Percentiles rank a stretch among this genome's conserved stretches.
Evolutionary conservation across 2,329 filamentous ascomycete species (phyloP).

Genomic region (Epichloe scottii): DNA sequence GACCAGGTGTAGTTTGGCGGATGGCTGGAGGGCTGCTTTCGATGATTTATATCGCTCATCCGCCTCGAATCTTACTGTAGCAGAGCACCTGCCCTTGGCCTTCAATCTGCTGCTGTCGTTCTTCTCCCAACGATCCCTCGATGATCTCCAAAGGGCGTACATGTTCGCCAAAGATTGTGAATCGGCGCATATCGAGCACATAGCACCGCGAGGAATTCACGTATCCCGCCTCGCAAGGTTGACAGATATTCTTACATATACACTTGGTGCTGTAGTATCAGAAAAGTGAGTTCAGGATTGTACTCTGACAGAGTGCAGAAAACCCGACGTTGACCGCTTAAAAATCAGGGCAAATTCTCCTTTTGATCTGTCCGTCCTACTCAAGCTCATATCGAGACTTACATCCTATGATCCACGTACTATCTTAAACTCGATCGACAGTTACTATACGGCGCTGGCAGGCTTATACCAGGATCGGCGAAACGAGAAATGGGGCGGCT

Average conservation of each 20-base stretch:
- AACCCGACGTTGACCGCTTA: background rate
- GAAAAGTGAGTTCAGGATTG: slow-evolving; percentile 12
- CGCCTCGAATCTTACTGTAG: slow-evolving; percentile 18
- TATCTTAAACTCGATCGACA: slow-evolving; percentile 13
- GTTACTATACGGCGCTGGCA: slow-evolving; percentile 30
- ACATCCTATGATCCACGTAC: slow-evolving; percentile 10
- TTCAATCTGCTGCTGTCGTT: slow-evolving; percentile 37
- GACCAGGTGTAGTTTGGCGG: slow-evolving; percentile 44
- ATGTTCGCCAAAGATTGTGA: slow-evolving; percentile 32
- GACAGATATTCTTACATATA: slow-evolving; percentile 21
- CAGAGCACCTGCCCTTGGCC: slow-evolving; percentile 26
- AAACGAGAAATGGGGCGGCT: slow-evolving; percentile 9
- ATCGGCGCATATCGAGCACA: slow-evolving; percentile 20
- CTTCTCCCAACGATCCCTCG: slow-evolving; percentile 29
- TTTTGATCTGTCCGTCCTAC: slow-evolving; percentile 15
- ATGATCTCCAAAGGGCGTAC: slow-evolving; percentile 37
- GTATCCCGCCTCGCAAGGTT: slow-evolving; percentile 22
- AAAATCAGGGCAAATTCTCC: background rate
- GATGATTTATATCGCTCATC: slow-evolving; percentile 42
- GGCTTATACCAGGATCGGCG: slow-evolving; percentile 19
- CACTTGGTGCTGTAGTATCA: slow-evolving; percentile 16
- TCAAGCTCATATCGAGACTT: slow-evolving; percentile 24
- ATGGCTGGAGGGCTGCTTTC: slow-evolving; percentile 46
- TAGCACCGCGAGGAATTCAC: slow-evolving; percentile 20
- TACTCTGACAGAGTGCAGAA: background rate